phyloP scores from a whole-genome alignment of 306 rosid genomes.

The Acacia melanoxylon region DNA sequence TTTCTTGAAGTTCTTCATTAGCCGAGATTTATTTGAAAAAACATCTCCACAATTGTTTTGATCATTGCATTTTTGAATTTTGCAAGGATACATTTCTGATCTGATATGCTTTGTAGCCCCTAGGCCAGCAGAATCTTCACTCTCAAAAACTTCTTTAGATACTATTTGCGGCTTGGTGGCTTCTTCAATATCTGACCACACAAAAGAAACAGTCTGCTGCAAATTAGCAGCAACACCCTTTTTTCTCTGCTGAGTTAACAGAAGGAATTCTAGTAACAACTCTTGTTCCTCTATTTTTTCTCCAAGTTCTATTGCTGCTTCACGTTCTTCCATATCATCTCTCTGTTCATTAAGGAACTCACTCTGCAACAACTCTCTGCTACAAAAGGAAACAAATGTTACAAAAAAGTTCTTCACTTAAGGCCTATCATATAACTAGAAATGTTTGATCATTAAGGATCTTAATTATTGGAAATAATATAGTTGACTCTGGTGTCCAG shows the following conservation, averaged over 20 bases:
- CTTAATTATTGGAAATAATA: conserved; percentile 23
- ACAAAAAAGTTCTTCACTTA: conserved; percentile 11
- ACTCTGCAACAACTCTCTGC: conserved; percentile 81
- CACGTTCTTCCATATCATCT: conserved; percentile 79
- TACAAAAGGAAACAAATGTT: conserved; percentile 41
- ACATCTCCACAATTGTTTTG: conserved; percentile 44
- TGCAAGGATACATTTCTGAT: conserved; percentile 37
- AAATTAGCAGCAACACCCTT: conserved; percentile 71
- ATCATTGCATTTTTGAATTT: conserved; percentile 54
- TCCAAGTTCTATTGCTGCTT: conserved; percentile 78
- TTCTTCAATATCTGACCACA: conserved; percentile 81
- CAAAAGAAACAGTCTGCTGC: conserved; percentile 73
- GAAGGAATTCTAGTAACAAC: conserved; percentile 77
- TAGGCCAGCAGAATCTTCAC: conserved; percentile 49
- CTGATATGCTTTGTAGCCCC: conserved; percentile 78
- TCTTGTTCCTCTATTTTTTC: conserved; percentile 82
- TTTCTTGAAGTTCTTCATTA: conserved; percentile 88
- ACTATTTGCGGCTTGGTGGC: conserved; percentile 61
- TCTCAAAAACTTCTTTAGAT: conserved; percentile 47
- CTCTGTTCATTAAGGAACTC: conserved; percentile 78
- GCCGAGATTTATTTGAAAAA: conserved; percentile 61
- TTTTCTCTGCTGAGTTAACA: conserved; percentile 74
- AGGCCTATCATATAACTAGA: conserved; percentile 14
- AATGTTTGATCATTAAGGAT: neutral
- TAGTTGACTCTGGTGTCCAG: conserved; percentile 1